phyloP scores from a whole-genome alignment of 1,139 yeast species.

The Casaregolazyma lundiana region DNA sequence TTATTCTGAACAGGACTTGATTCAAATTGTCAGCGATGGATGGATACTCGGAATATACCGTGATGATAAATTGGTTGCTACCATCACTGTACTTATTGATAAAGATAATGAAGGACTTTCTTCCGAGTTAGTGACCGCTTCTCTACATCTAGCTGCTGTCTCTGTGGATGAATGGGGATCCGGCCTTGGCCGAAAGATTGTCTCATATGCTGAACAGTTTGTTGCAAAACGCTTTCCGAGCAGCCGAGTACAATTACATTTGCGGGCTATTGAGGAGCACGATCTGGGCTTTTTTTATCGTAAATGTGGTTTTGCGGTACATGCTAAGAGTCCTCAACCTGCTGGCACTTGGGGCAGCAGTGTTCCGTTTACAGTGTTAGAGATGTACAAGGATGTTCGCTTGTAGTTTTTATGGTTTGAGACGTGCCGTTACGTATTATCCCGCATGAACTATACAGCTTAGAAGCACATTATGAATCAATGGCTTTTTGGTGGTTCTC shows the following conservation, averaged over 20 bases:
- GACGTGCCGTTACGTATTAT: too few relatives aligned
- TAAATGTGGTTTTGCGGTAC: slow-evolving; percentile 2
- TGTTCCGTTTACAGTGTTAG: slow-evolving; percentile 1
- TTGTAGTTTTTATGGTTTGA: too few relatives aligned
- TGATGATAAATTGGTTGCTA: slow-evolving; percentile 3
- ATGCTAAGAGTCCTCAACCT: not conserved
- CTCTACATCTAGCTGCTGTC: slow-evolving; percentile 5
- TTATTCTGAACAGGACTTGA: not conserved
- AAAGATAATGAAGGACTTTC: not conserved
- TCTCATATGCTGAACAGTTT: slow-evolving; percentile 1
- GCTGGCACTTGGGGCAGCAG: slow-evolving; percentile 7
- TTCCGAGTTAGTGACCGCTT: not conserved
- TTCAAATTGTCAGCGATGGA: slow-evolving; percentile 6
- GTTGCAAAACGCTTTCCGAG: not conserved
- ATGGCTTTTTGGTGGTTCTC: not conserved
- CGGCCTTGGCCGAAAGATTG: slow-evolving; percentile 5
- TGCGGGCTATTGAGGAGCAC: slow-evolving; percentile 5
- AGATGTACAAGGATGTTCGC: not conserved
- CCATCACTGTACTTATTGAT: slow-evolving; percentile 5
- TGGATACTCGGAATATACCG: slow-evolving; percentile 7
- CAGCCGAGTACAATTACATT: not conserved
- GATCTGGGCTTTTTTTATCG: slow-evolving; percentile 1
- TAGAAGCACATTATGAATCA: too few relatives aligned
- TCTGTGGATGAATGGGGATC: slow-evolving; percentile 1
- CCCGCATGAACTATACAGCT: too few relatives aligned